Base-by-base conservation (phyloP, 441 rosid species). In the Populus trichocarpa region DNA sequence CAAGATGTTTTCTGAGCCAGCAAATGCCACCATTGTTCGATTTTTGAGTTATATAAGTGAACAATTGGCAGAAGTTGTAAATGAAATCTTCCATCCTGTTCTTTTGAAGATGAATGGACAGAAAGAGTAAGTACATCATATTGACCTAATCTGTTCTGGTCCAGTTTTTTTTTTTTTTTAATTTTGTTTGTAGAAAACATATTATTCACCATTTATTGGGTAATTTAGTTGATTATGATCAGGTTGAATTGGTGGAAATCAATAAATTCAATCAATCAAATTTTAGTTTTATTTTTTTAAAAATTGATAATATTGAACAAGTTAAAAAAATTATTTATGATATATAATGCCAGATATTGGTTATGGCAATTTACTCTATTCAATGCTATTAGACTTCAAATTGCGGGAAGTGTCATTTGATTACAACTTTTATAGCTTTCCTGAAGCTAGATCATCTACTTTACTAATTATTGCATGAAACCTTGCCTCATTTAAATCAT, bases 1-100 rank as follows among this genome's bases (percentile, higher is more conserved):
- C 75, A 94, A 96, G 91, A 87, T 96, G 95, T 94, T 92, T 83
- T 79, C 87, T 25, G 97, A 96, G 87, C 98, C 99, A 84, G 88
- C 92, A 82, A 96, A 96, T 88, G 90, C 94, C 64, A 88, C 79
- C 81, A 79, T 93, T 67, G 92, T 96, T 73, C 91, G 92, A 86
- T 96, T 96, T 84, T 81, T 92, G 79, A 94, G 97, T 76, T 83
- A 72, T 80, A 88, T 92, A 80, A 90, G 88, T 73, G 98, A 96
- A 66, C 84, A 89, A 76, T 81, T 93, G 81, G 95, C 89, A 46
- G 88, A 89, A 77, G 84, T 80, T 71, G 89, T 88, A 61, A 89
- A 90, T 78, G 23, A 79, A 68, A 94, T 93, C 78, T 92, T 96
- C 75, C 25, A 67, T 78, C 92, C 71, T 79, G 87, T 93, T 73